A percentile compares a stretch with the other conserved stretches of the same genome.
Evolutionary conservation across 2,329 filamentous ascomycete genomes (phyloP).

Genomic region (Chaetomium globosum): DNA sequence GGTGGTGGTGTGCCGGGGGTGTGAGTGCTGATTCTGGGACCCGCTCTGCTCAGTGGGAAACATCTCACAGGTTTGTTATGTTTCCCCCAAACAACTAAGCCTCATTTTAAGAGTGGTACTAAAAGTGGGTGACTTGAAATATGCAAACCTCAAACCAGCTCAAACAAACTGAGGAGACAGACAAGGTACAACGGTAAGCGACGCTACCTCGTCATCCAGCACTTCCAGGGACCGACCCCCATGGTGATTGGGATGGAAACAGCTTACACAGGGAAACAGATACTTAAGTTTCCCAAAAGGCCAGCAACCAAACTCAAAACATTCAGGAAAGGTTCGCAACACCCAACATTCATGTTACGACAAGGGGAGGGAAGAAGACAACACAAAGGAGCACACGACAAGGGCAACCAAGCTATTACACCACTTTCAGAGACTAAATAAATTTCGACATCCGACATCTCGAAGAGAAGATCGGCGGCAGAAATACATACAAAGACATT

Average conservation of each 20-base stretch:
- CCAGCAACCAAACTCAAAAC: too few relatives aligned
- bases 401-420: not conserved
- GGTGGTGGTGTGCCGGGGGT: conserved; percentile 14
- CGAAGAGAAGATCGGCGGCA: not conserved
- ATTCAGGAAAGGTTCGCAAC: not conserved
- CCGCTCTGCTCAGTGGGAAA: not conserved
- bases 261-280: not conserved
- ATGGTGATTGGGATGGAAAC: not conserved
- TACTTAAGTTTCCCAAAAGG: too few relatives aligned
- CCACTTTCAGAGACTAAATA: not conserved
- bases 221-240: not conserved
- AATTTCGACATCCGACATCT: not conserved
- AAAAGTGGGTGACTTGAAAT: not conserved
- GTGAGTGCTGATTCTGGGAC: not conserved
- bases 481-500: not conserved
- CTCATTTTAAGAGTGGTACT: too few relatives aligned
- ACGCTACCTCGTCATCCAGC: not conserved
- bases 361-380: not conserved
- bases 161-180: not conserved
- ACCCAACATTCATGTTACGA: not conserved
- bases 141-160: not conserved
- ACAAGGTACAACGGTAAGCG: not conserved
- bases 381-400: not conserved
- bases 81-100: not conserved
- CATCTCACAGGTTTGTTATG: not conserved